Evolutionary conservation across 129 eudicot species (phyloP), one percentile per base, ranked within the genome.

Genomic region (Artemisia argyi): DNA sequence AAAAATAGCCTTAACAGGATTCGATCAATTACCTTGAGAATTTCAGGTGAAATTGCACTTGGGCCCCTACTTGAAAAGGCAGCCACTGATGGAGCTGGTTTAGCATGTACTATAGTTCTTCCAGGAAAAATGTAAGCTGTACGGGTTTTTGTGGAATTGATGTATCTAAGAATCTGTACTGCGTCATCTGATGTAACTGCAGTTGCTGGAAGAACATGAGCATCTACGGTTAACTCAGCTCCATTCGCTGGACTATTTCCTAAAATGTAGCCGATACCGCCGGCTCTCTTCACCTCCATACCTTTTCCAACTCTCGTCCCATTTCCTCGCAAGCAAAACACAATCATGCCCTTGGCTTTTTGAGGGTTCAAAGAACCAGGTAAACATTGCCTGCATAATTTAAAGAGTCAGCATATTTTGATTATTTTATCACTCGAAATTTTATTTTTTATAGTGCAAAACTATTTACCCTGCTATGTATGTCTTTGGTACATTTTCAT

Each of bases 61-160:
- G 98, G 98, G 30, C 98, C 98, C 39, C 96, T 82, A 69, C 98
- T 93, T 46, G 89, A 67, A 70, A 93, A 93, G 63, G 88, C 85
- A 62, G 97, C 97, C 96, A 90, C 84, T 75, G 51, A 84, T 18
- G 97, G 97, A 61, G 97, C 96, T 30, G 97, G 93, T 65, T 82
- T 76, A 19, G 49, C 18, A 53, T 78, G 68, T 18, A 79, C 69
- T 0, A 78, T 75, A 17, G 99, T 94, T 35, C 17, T 74, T 66
- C 85, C 85, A 0, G 85, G 88, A 42, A 13, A 66, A 10, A 91
- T 85, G 46, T 84, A 82, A 0, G 92, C 92, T 13, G 20, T 73
- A 46, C 84, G 86, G 1, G 67, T 56, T 70, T 74, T 91, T 19
- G 91, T 64, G 24, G 92, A 82, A 32, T 80, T 70, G 59, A 91